Base-by-base conservation (phyloP, 2,329 filamentous ascomycete species). In the Rhinocladiella mackenziei region DNA sequence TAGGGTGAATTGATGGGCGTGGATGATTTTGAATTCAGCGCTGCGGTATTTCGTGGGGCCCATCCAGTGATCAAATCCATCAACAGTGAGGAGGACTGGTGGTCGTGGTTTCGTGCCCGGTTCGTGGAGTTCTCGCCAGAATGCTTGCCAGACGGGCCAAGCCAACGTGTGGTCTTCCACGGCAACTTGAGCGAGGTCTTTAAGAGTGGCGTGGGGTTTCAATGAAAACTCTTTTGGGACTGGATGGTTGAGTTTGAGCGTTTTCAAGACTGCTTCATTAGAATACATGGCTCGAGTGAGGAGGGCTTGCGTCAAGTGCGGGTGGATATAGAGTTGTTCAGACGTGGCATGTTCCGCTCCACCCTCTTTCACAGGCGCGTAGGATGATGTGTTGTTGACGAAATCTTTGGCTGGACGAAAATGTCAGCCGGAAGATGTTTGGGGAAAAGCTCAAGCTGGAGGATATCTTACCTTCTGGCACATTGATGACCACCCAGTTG, bases 41-140 rank as follows among this genome's bases (percentile, higher is more conserved):
- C 78, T 78, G 53, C 83, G 78, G 72, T 97, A 98, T 32, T 77
- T 79, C 51, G 83, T 87, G 26, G 80, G 62, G 55, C 76, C 76
- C 86, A 94, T 94, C 66, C 89, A 78, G 69, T 92, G 86, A 42
- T 80, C 75, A 25, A 97, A 72, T 39, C 83, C 83, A 62, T 98
- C 92, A 38, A 94, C 69, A 31, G 81, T 71, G 56, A 96, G 75
- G 37, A 97, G 72, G 46, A 96, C 73, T 1, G 77, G 78, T 13
- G 79, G 76, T 11, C 80, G 68, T 56, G 69, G 17, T 3, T 73
- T 58, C 48, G 72, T 30, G 53, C 67, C 50, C 1, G 73, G 73
- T 10, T 70, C 66, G 3, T 73, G 78, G 36, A 97, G 78, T 67
- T 97, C 91, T 20, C 75, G 66, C 86, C 86, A 92, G 38, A 96